These are phyloP conservation scores for Calocera viscosa DNA, from an alignment of 768 basidiomycete genomes.

Conservation along the genomic window DNA sequence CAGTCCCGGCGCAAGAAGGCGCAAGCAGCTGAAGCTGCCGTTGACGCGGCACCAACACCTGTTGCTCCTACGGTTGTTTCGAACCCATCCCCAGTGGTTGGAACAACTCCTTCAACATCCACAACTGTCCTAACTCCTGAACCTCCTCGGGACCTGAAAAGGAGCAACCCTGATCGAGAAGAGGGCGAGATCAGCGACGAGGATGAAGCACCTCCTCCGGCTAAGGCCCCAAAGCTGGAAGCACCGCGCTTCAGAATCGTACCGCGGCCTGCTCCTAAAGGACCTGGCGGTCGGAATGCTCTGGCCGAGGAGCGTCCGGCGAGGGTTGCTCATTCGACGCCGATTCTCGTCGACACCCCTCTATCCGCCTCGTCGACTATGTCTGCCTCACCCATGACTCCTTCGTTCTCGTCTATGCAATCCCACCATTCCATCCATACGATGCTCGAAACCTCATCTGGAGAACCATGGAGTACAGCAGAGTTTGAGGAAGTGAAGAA, in stretches of 20 bases:
- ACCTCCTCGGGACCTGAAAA: not conserved
- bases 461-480: not conserved
- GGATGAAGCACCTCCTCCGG: not conserved
- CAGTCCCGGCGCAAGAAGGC: not conserved
- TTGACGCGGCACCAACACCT: not conserved
- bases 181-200: constrained; percentile 7
- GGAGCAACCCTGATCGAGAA: not conserved
- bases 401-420: not conserved
- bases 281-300: not conserved
- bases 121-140: not conserved
- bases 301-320: not conserved
- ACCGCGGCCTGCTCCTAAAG: not conserved
- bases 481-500: not conserved
- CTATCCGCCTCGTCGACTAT: not conserved
- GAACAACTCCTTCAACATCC: not conserved
- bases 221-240: not conserved
- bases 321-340: not conserved
- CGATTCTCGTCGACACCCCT: not conserved
- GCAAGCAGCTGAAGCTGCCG: not conserved
- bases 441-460: not conserved
- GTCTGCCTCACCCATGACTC: not conserved
- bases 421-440: not conserved
- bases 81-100: not conserved
- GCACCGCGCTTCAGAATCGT: not conserved
- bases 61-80: not conserved